Evolutionary conservation across 768 basidiomycete genomes (phyloP), one percentile per base, ranked within the genome.

Genomic region (Collybia nuda): DNA sequence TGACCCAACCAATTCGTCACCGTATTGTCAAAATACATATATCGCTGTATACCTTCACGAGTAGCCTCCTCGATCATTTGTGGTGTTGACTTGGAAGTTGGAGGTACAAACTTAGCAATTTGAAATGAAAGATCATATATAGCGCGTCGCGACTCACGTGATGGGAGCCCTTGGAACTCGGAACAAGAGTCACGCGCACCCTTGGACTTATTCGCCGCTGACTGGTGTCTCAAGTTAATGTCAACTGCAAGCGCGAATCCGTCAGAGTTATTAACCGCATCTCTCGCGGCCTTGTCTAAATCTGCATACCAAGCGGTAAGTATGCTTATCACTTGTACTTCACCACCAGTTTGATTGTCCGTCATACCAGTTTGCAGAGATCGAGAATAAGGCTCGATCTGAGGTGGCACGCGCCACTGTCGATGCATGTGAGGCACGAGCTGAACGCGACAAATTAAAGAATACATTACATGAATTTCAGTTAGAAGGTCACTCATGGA

Each of bases 341-440:
- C 56, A 17, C 52, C 28, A 19, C 8, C 11, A 15, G 15, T 21
- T 28, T 40, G 9, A 32, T 14, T 32, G 9, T n/a, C n/a, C n/a
- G n/a, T 32, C 32, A 32, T 26, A 32, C 9, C 42, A 87, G 85
- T 71, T 85, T 50, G 70, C 77, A 12, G 70, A 77, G 29, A 71
- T 79, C 15, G 84, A 88, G 53, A 75, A 76, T n/a, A 76, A 79
- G 48, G 73, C 79, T 3, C 77, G 77, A 54, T 64, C 68, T 36
- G 80, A 86, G 55, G 71, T 84, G 54, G 69, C 77, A 44, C 76
- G 75, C 40, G 74, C 78, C 9, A 55, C 66, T 35, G 56, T 71
- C 5, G 81, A 85, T 26, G 58, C 70, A 14, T 73, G 71, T 37
- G 75, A 78, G 35, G 76, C 79, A 17, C 71, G 73, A 43, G 58